These are phyloP conservation scores for Podospora pseudopauciseta DNA, from an alignment of 495 filamentous ascomycete species.

Conservation along the genomic window DNA sequence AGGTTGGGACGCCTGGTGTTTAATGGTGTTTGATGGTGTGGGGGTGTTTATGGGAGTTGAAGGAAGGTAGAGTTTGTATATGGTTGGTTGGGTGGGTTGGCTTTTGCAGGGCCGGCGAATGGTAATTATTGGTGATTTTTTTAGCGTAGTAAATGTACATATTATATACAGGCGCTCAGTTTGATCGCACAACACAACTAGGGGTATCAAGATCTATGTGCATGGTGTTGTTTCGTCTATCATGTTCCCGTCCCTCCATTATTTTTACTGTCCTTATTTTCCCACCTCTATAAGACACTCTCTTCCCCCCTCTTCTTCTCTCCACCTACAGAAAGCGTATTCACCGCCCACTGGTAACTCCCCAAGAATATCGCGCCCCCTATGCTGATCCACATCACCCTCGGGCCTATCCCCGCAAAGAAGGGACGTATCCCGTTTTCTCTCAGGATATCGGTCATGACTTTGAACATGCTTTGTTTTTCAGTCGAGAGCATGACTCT, in stretches of 20 bases:
- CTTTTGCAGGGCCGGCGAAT: too few relatives aligned
- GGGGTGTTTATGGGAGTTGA: too few relatives aligned
- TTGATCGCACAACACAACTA: too few relatives aligned
- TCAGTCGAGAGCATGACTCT: conserved; percentile 81
- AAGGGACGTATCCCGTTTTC: conserved; percentile 73
- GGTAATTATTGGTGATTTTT: too few relatives aligned
- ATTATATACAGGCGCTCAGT: too few relatives aligned
- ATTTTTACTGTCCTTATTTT: background rate
- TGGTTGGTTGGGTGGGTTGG: background rate
- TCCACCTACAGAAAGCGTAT: conserved; percentile 52
- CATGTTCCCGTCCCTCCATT: background rate
- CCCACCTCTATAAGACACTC: conserved; percentile 5
- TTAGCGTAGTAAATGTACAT: too few relatives aligned
- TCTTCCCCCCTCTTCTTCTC: conserved; percentile 34
- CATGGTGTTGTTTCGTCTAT: too few relatives aligned
- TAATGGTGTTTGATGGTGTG: background rate
- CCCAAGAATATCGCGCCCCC: conserved; percentile 95
- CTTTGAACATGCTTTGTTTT: conserved; percentile 52
- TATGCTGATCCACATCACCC: conserved; percentile 89
- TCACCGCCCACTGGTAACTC: conserved; percentile 88
- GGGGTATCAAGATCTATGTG: conserved; percentile 6
- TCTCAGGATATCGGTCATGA: conserved; percentile 63
- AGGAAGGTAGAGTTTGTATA: background rate
- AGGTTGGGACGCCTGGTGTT: background rate
- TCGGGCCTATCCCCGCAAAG: conserved; percentile 82